Conservation (phyloP, 2,329 filamentous ascomycete species). For the Neofusicoccum sp. region DNA sequence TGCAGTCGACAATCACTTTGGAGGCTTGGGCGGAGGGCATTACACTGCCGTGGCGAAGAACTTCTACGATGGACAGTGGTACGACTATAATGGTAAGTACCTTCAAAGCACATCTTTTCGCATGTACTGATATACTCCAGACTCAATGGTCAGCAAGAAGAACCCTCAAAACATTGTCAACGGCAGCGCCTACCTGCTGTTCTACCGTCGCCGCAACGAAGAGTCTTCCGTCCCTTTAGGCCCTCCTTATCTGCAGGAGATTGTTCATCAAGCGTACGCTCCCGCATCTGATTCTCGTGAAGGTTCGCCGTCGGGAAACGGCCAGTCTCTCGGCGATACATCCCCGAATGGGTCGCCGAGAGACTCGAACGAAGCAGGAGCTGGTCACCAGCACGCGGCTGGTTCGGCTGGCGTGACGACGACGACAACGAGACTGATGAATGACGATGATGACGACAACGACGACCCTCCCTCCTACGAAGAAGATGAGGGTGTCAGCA, state of each 20-base stretch:
- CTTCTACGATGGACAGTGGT: constrained; percentile 86
- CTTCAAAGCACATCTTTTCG: not conserved
- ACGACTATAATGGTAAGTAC: constrained; percentile 87
- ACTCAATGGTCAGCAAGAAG: constrained; percentile 67
- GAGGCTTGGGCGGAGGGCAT: constrained; percentile 88
- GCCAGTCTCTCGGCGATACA: constrained; percentile 80
- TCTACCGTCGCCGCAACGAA: constrained; percentile 84
- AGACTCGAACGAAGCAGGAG: constrained; percentile 75
- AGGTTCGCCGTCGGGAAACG: constrained; percentile 66
- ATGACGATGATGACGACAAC: not conserved
- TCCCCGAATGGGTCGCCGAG: constrained; percentile 90
- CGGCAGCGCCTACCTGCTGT: constrained; percentile 82
- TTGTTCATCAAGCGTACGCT: constrained; percentile 64
- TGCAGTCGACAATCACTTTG: constrained; percentile 93
- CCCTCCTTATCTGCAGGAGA: constrained; percentile 69
- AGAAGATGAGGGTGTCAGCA: not conserved
- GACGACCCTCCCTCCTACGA: constrained; percentile 9
- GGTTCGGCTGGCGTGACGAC: constrained; percentile 12
- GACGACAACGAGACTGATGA: not conserved
- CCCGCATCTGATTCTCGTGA: constrained; percentile 45
- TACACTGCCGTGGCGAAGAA: constrained; percentile 96
- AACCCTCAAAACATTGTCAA: constrained; percentile 67
- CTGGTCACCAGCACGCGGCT: constrained; percentile 40
- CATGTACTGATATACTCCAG: constrained; percentile 54
- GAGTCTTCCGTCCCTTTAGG: constrained; percentile 64